These are phyloP conservation scores for Hirsutella rhossiliensis DNA, from an alignment of 2,329 filamentous ascomycete genomes.

Conservation along the genomic window DNA sequence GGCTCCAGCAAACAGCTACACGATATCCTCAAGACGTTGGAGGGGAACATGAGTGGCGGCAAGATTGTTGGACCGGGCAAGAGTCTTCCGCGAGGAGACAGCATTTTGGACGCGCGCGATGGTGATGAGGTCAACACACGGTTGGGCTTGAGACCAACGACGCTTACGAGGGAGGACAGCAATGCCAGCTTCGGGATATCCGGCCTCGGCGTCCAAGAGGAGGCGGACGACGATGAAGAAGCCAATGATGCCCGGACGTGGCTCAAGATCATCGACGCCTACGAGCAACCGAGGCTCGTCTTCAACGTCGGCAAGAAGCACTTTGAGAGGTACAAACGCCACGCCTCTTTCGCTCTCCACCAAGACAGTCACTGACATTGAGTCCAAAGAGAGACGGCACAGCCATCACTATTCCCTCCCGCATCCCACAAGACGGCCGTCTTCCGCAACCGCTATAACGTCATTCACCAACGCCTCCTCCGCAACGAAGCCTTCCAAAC, in stretches of 20 bases:
- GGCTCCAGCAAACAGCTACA: conserved; percentile 65
- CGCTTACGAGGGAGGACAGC: conserved; percentile 44
- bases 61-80: conserved; percentile 42
- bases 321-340: conserved; percentile 55
- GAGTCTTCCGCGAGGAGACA: conserved; percentile 45
- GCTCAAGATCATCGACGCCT: conserved; percentile 74
- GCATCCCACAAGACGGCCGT: conserved; percentile 72
- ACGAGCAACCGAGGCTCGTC: conserved; percentile 67
- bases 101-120: conserved; percentile 46
- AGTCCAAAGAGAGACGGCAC: conserved; percentile 39
- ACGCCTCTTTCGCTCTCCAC: conserved; percentile 2
- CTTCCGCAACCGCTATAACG: conserved; percentile 83
- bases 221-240: conserved; percentile 46
- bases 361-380: not conserved
- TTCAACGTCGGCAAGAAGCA: conserved; percentile 80
- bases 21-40: conserved; percentile 70
- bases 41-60: conserved; percentile 83
- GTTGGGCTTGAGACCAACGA: conserved; percentile 35
- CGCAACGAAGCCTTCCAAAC: conserved; percentile 89
- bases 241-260: conserved; percentile 64
- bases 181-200: conserved; percentile 54
- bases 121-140: conserved; percentile 41
- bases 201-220: conserved; percentile 36
- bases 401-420: conserved; percentile 61
- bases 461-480: conserved; percentile 83